A percentile compares a stretch with the other conserved stretches of the same genome.
These are phyloP conservation scores for Akanthomyces uredinophilus DNA, from an alignment of 2,329 filamentous ascomycete species.

Conservation along the genomic window DNA sequence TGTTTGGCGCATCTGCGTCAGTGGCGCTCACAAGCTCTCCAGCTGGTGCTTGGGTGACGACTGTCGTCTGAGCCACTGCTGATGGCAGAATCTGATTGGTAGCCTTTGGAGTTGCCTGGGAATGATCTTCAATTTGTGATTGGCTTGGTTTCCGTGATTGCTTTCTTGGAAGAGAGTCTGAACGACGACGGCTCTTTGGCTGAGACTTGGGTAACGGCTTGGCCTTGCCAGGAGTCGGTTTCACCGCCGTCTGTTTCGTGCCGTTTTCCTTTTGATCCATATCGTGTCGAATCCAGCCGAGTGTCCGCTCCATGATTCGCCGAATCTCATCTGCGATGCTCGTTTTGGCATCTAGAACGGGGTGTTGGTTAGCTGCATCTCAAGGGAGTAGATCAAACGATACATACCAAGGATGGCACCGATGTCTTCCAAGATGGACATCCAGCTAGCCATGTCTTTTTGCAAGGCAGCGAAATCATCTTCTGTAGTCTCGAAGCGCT, in stretches of 20 bases:
- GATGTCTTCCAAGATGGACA: conserved; percentile 62
- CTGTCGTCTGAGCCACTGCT: neutral
- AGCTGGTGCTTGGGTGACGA: neutral
- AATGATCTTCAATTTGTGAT: neutral
- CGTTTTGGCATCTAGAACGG: conserved; percentile 37
- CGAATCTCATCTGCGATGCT: conserved; percentile 41
- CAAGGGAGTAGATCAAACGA: neutral
- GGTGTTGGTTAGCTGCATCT: conserved; percentile 21
- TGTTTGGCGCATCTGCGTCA: conserved; percentile 20
- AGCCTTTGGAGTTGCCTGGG: neutral
- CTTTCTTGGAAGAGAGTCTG: conserved; percentile 2
- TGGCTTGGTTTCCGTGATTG: conserved; percentile 4
- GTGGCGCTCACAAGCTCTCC: neutral
- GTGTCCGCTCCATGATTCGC: conserved; percentile 45
- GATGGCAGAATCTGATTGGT: neutral
- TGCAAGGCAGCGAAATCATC: conserved; percentile 56
- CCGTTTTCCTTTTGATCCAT: conserved; percentile 33
- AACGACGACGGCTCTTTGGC: neutral
- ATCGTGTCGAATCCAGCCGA: conserved; percentile 48
- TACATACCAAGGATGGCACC: conserved; percentile 60
- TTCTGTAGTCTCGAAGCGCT: conserved; percentile 53
- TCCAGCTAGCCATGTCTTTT: conserved; percentile 64
- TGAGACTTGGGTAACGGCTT: conserved; percentile 9
- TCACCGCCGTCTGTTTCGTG: conserved; percentile 11
- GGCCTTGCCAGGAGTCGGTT: neutral